Evolutionary conservation across 345 rosid species (phyloP).

Genomic region (Aurinia saxatilis): DNA sequence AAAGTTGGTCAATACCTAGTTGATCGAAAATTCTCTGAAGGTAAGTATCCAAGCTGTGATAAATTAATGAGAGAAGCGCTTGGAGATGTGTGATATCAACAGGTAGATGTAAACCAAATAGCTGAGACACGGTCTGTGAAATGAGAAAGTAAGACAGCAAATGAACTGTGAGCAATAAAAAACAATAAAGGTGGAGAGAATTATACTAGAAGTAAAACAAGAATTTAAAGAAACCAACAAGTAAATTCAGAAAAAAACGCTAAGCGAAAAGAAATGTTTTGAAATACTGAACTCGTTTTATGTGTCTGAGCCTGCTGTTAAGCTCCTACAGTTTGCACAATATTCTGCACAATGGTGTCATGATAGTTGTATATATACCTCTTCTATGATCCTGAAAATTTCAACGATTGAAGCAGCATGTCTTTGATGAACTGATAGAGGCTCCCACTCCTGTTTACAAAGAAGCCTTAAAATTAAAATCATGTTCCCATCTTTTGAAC

Average conservation of each 20-base stretch:
- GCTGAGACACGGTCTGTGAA: slow-evolving; percentile 83
- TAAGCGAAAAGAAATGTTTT: not conserved
- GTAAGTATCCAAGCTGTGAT: slow-evolving; percentile 80
- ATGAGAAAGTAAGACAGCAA: slow-evolving; percentile 11
- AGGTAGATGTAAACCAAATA: slow-evolving; percentile 79
- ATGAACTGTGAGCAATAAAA: not conserved
- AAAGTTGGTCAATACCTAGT: slow-evolving; percentile 51
- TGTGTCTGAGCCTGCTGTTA: not conserved
- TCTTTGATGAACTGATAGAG: slow-evolving; percentile 81
- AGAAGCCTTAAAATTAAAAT: slow-evolving; percentile 4
- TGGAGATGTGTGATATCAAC: slow-evolving; percentile 90
- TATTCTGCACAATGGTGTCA: slow-evolving; percentile 1
- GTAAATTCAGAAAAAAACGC: not conserved
- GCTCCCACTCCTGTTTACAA: slow-evolving; percentile 85
- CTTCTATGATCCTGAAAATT: slow-evolving; percentile 95
- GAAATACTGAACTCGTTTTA: not conserved
- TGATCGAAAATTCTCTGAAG: slow-evolving; percentile 56
- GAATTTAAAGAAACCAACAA: not conserved
- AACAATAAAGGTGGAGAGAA: not conserved
- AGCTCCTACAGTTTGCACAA: not conserved
- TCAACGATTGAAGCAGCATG: slow-evolving; percentile 85
- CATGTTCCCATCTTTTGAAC: not conserved
- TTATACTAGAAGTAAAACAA: not conserved
- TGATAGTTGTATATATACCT: slow-evolving; percentile 42
- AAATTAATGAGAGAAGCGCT: slow-evolving; percentile 83